Evolutionary conservation across 164 flowering plant species (phyloP).

Genomic region (Santalum album): DNA sequence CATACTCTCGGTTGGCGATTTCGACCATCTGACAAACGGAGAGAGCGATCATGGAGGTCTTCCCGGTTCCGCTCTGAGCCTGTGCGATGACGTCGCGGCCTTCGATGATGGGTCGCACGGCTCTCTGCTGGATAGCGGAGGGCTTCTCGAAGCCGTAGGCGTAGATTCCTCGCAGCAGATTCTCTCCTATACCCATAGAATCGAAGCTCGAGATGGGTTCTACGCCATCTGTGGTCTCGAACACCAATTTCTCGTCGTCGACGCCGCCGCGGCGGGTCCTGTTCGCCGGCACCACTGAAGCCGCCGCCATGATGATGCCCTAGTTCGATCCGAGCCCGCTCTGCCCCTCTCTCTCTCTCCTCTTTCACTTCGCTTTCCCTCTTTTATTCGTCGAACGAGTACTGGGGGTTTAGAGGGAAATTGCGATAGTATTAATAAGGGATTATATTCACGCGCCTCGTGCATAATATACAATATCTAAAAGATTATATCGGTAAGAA

Average conservation of each 20-base stretch:
- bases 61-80: conserved; percentile 95
- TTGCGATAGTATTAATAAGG: too few relatives aligned
- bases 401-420: too few relatives aligned
- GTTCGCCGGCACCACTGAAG: conserved; percentile 39
- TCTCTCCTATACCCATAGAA: conserved; percentile 76
- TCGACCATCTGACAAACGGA: conserved; percentile 86
- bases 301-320: conserved; percentile 21
- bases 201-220: conserved; percentile 67
- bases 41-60: conserved; percentile 94
- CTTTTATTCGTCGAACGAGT: too few relatives aligned
- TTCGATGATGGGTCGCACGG: conserved; percentile 73
- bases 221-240: conserved; percentile 78
- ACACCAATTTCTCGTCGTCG: conserved; percentile 54
- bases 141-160: conserved; percentile 85
- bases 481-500: too few relatives aligned
- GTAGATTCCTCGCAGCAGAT: conserved; percentile 78
- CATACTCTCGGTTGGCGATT: conserved; percentile 60
- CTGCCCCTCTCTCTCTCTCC: too few relatives aligned
- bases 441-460: too few relatives aligned
- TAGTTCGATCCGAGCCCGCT: neutral
- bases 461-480: too few relatives aligned
- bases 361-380: too few relatives aligned
- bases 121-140: conserved; percentile 90
- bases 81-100: conserved; percentile 94
- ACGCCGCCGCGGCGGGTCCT: conserved; percentile 19